Evolutionary conservation across 495 filamentous ascomycete species (phyloP).

Genomic region (Penicillium maclennaniae): DNA sequence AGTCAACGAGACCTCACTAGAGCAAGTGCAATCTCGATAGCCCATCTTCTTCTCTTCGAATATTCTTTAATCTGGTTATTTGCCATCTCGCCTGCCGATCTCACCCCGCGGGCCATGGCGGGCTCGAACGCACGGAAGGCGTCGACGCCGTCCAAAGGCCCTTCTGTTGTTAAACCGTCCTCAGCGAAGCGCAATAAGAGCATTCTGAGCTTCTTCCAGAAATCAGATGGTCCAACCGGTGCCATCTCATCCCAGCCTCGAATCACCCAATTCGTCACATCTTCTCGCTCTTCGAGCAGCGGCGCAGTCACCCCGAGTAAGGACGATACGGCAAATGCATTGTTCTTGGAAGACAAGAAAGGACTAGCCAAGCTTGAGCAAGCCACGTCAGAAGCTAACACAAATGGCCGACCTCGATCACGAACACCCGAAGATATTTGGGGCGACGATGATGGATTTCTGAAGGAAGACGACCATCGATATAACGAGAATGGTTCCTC

Average conservation of each 20-base stretch:
- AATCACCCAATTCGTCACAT: slow-evolving; percentile 39
- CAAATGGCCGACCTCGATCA: slow-evolving; percentile 15
- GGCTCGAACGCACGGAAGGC: slow-evolving; percentile 21
- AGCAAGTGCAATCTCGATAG: background rate
- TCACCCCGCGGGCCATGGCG: slow-evolving; percentile 16
- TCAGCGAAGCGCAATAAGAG: slow-evolving; percentile 59
- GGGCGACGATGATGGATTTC: slow-evolving; percentile 26
- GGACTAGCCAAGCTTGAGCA: slow-evolving; percentile 13
- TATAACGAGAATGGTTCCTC: slow-evolving; percentile 28
- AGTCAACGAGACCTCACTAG: background rate
- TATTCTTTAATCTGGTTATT: background rate
- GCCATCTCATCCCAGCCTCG: slow-evolving; percentile 35
- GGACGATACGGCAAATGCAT: slow-evolving; percentile 25
- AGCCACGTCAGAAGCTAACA: background rate
- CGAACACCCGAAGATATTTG: slow-evolving; percentile 37
- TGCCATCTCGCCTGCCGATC: background rate
- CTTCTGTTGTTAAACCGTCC: slow-evolving; percentile 4
- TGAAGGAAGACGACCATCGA: slow-evolving; percentile 15
- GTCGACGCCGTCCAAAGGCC: slow-evolving; percentile 28
- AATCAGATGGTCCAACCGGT: slow-evolving; percentile 49
- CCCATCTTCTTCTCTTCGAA: background rate
- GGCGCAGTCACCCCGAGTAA: slow-evolving; percentile 17
- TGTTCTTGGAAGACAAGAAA: slow-evolving; percentile 45
- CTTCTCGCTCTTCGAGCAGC: slow-evolving; percentile 18
- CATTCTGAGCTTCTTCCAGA: slow-evolving; percentile 81